Conservation (phyloP, 2,329 filamentous ascomycete species). For the Aphanoascus verrucosus region DNA sequence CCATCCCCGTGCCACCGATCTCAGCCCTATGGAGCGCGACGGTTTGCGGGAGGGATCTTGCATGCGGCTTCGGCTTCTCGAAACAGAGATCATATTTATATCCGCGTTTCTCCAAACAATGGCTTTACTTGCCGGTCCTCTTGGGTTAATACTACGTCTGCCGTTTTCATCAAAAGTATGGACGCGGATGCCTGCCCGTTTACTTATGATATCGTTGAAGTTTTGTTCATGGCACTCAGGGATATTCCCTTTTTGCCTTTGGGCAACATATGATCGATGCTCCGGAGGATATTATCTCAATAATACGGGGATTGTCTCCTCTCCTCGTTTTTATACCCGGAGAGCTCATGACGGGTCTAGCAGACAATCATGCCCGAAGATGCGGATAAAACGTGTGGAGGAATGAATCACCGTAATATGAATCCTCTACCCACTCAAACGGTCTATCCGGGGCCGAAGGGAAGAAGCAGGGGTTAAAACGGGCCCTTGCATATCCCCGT, state of each 20-base stretch:
- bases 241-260: too few relatives aligned
- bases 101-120: background rate
- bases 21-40: constrained; percentile 11
- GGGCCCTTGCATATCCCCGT: constrained; percentile 5
- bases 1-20: background rate
- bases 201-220: background rate
- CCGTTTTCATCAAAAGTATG: background rate
- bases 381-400: background rate
- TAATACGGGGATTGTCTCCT: background rate
- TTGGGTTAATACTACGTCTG: background rate
- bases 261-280: background rate
- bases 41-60: constrained; percentile 7
- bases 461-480: background rate
- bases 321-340: too few relatives aligned
- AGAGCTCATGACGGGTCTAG: background rate
- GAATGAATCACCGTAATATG: background rate
- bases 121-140: background rate
- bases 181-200: background rate
- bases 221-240: background rate
- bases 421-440: background rate
- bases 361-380: background rate
- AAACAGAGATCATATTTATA: constrained; percentile 1
- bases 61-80: constrained; percentile 10
- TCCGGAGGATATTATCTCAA: background rate
- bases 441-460: background rate